Conservation (phyloP, 495 filamentous ascomycete species). For the Lophium mytilinum region DNA sequence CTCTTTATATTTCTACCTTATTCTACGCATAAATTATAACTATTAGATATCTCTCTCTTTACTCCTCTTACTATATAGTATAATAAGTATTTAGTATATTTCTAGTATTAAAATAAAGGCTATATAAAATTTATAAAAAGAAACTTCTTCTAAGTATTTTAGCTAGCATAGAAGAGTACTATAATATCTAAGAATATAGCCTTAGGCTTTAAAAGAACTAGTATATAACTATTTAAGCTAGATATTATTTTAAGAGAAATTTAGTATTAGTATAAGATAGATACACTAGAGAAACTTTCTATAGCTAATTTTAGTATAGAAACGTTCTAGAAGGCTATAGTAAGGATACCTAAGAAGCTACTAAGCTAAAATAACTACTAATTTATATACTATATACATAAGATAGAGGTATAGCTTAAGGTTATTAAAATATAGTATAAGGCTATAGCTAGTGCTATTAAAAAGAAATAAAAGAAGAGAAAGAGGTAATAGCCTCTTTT, state of each 20-base stretch:
- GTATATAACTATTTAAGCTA: background rate
- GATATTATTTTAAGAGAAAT: background rate
- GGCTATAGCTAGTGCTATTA: background rate
- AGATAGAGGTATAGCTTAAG: background rate
- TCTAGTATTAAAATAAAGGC: background rate
- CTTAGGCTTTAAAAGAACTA: background rate
- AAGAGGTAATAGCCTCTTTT: background rate
- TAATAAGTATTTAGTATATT: background rate
- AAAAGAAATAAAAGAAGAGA: background rate
- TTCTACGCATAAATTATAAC: constrained; percentile 14
- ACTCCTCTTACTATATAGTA: background rate
- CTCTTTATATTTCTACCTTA: constrained; percentile 13
- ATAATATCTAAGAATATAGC: background rate
- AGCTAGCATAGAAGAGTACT: background rate
- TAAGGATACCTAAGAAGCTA: background rate
- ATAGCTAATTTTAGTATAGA: background rate
- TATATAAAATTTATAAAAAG: background rate
- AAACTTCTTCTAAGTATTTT: background rate
- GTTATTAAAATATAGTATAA: background rate
- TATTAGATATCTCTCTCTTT: constrained; percentile 18
- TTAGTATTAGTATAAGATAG: background rate
- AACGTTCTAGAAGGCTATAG: background rate
- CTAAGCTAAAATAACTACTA: background rate
- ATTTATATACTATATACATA: background rate
- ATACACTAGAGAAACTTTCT: background rate